Evolutionary conservation across 176 grass and related monocot species (phyloP).

Genomic region (Poa annua): DNA sequence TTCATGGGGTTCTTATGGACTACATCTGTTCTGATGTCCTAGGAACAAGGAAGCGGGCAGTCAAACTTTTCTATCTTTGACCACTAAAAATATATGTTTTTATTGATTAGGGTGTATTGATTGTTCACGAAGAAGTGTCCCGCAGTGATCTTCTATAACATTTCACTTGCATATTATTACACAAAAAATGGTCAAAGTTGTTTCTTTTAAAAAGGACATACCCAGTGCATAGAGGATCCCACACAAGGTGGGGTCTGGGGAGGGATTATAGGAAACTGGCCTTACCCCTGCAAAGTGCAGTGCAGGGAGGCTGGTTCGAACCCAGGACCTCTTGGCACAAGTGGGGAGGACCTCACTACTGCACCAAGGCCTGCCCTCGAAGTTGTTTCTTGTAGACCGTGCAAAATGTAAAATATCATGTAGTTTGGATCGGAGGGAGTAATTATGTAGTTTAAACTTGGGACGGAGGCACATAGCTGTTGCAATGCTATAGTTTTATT

Average conservation of each 20-base stretch:
- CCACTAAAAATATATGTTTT: not conserved
- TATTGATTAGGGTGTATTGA: not conserved
- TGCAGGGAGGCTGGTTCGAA: no score
- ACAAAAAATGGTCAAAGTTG: not conserved
- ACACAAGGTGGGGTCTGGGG: no score
- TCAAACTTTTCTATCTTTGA: conserved; percentile 6
- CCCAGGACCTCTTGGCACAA: no score
- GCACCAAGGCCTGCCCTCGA: no score
- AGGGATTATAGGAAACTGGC: no score
- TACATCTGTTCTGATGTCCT: not conserved
- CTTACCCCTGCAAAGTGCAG: no score
- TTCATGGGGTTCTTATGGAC: not conserved
- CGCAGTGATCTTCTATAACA: not conserved
- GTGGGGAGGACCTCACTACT: no score
- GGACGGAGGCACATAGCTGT: not conserved
- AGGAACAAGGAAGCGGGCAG: not conserved
- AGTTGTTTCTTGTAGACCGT: not conserved
- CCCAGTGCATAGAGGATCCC: no score
- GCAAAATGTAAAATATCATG: not conserved
- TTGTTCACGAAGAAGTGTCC: not conserved
- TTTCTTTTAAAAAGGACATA: not conserved
- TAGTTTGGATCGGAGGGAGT: not conserved
- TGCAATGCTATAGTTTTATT: conserved; percentile 19
- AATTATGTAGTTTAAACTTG: not conserved
- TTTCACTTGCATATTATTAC: not conserved